Conservation (phyloP, 2,329 filamentous ascomycete genomes). For the Leptographium wingfieldii region DNA sequence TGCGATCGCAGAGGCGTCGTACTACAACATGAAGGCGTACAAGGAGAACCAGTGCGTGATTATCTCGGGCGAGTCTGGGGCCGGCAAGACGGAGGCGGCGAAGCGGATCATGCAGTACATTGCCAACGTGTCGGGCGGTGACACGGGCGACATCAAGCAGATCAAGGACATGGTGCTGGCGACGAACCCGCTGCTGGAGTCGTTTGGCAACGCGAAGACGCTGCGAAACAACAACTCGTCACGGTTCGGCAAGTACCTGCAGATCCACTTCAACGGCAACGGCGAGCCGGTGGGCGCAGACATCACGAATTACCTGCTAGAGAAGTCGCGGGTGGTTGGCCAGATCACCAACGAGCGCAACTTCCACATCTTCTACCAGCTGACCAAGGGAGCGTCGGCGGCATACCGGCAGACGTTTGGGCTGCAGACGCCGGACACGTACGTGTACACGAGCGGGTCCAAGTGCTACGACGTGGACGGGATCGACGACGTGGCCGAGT, state of each 20-base stretch:
- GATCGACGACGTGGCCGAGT: conserved; percentile 85
- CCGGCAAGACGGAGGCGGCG: conserved; percentile 95
- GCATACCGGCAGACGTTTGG: conserved; percentile 81
- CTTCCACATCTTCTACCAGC: conserved; percentile 99
- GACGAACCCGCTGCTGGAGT: conserved; percentile 92
- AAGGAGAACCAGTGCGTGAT: conserved; percentile 99
- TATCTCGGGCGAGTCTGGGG: conserved; percentile 95
- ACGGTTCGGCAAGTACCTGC: conserved; percentile 94
- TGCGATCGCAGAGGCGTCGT: conserved; percentile 86
- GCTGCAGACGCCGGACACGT: conserved; percentile 82
- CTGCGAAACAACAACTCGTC: conserved; percentile 98
- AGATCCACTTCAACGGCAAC: conserved; percentile 85
- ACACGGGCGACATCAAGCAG: conserved; percentile 77
- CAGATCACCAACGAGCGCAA: conserved; percentile 94
- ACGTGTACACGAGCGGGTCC: conserved; percentile 84
- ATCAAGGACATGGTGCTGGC: conserved; percentile 99
- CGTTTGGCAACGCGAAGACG: conserved; percentile 97
- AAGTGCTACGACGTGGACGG: conserved; percentile 92
- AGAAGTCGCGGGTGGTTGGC: conserved; percentile 89
- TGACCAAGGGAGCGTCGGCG: conserved; percentile 85
- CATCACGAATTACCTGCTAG: conserved; percentile 94
- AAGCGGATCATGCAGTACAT: conserved; percentile 99
- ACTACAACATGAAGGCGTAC: conserved; percentile 99
- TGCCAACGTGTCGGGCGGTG: conserved; percentile 74
- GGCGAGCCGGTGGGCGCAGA: conserved; percentile 93